Evolutionary conservation across 1,284 basidiomycete species (phyloP).

Genomic region (Ustilago trichophora): DNA sequence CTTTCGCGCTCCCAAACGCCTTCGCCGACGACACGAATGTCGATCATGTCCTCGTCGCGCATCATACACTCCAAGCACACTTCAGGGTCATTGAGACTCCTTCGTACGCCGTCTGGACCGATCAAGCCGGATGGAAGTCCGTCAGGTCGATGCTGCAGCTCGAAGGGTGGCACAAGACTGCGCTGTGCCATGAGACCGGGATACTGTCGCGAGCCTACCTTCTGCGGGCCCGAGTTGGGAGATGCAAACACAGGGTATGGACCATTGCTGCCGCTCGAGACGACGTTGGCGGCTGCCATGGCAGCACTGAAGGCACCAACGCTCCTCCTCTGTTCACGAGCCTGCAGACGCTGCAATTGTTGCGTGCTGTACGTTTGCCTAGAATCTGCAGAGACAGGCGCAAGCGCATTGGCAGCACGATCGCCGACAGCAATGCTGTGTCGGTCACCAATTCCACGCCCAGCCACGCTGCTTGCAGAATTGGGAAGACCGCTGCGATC

Average conservation of each 20-base stretch:
- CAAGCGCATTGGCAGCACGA: slow-evolving; percentile 8
- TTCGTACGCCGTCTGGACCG: slow-evolving; percentile 58
- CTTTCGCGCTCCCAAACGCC: slow-evolving; percentile 91
- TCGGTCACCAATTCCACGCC: slow-evolving; percentile 15
- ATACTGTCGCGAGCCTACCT: slow-evolving; percentile 49
- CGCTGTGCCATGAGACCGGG: slow-evolving; percentile 62
- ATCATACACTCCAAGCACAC: slow-evolving; percentile 97
- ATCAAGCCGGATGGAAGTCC: slow-evolving; percentile 58
- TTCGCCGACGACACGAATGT: slow-evolving; percentile 85
- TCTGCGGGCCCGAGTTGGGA: slow-evolving; percentile 23
- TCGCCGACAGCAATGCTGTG: slow-evolving; percentile 11
- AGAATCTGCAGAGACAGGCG: slow-evolving; percentile 2
- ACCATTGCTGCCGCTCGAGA: slow-evolving; percentile 55
- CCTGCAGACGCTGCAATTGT: slow-evolving; percentile 57
- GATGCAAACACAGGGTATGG: slow-evolving; percentile 60
- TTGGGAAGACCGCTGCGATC: slow-evolving; percentile 12
- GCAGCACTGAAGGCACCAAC: slow-evolving; percentile 56
- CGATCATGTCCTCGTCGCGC: slow-evolving; percentile 98
- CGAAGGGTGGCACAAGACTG: slow-evolving; percentile 63
- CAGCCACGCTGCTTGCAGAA: background rate
- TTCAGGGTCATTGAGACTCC: slow-evolving; percentile 70
- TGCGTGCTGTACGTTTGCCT: slow-evolving; percentile 51
- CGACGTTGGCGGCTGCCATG: slow-evolving; percentile 51
- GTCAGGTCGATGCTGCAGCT: slow-evolving; percentile 63
- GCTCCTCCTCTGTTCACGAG: slow-evolving; percentile 55